phyloP scores from a whole-genome alignment of 225 moss, liverwort and hornwort species.

The Pseudisothecium myosuroides region DNA sequence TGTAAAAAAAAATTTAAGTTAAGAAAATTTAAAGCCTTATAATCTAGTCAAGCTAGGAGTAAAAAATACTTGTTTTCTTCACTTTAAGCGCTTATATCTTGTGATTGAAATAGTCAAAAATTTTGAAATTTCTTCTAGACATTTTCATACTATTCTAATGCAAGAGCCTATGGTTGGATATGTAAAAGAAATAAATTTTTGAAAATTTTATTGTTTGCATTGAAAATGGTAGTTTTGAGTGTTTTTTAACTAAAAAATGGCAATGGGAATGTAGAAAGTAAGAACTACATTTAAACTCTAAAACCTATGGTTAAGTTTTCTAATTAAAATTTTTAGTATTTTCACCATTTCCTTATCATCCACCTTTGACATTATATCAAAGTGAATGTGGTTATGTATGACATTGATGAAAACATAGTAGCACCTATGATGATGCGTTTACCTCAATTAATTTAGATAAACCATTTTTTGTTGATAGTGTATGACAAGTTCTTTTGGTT shows the following conservation, averaged over 20 bases:
- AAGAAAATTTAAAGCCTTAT: background rate
- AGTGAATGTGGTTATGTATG: background rate
- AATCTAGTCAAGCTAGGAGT: background rate
- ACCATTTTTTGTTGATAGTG: background rate
- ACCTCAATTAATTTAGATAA: background rate
- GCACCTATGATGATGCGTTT: background rate
- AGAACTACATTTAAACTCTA: no score
- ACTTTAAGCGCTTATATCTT: background rate
- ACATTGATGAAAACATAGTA: background rate
- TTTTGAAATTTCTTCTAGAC: background rate
- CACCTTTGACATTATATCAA: background rate
- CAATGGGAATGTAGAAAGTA: fast-evolving
- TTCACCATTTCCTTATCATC: background rate
- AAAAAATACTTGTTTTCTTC: background rate
- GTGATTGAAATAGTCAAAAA: background rate
- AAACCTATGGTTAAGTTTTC: background rate
- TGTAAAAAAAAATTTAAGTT: background rate
- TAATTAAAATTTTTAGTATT: background rate
- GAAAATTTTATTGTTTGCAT: background rate
- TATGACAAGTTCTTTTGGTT: background rate
- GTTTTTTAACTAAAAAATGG: background rate
- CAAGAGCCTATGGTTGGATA: background rate
- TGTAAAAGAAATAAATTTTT: background rate
- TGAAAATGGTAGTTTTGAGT: background rate
- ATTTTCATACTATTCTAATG: background rate